These are phyloP conservation scores for Colletotrichum camelliae DNA, from an alignment of 2,329 filamentous ascomycete species.

Conservation along the genomic window DNA sequence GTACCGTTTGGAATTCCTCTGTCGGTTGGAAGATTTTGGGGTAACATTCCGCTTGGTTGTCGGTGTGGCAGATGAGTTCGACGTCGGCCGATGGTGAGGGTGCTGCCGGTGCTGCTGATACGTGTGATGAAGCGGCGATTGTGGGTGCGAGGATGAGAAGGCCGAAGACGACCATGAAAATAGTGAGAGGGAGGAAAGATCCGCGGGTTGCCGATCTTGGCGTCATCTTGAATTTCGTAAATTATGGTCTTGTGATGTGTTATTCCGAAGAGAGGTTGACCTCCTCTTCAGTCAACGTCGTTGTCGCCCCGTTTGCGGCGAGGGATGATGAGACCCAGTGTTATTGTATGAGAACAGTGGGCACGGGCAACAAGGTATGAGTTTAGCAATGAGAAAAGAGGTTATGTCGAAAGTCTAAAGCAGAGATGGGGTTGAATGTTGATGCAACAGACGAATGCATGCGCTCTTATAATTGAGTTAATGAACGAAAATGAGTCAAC, in stretches of 20 bases:
- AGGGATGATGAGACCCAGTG: background rate
- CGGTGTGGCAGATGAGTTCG: slow-evolving; percentile 71
- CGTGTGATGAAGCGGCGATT: slow-evolving; percentile 1
- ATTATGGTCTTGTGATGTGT: background rate
- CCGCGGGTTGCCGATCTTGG: background rate
- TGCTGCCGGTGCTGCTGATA: background rate
- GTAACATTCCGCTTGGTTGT: slow-evolving; percentile 67
- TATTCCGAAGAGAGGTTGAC: background rate
- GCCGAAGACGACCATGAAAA: slow-evolving; percentile 13
- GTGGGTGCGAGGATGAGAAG: slow-evolving; percentile 5
- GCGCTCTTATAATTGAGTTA: background rate
- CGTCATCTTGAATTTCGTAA: background rate
- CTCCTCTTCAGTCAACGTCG: background rate
- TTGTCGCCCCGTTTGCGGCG: background rate
- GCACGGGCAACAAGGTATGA: background rate
- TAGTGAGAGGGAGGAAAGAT: background rate
- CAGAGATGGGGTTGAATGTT: background rate
- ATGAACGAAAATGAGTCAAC: slow-evolving; percentile 15
- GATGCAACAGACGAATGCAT: background rate
- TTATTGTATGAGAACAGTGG: background rate
- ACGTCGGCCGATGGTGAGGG: slow-evolving; percentile 41
- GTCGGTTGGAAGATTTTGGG: slow-evolving; percentile 68
- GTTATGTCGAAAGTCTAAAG: background rate
- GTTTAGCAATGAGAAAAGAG: background rate
- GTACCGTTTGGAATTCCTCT: slow-evolving; percentile 67